Conservation (phyloP, 306 rosid genomes). For the Potentilla sterilis region DNA sequence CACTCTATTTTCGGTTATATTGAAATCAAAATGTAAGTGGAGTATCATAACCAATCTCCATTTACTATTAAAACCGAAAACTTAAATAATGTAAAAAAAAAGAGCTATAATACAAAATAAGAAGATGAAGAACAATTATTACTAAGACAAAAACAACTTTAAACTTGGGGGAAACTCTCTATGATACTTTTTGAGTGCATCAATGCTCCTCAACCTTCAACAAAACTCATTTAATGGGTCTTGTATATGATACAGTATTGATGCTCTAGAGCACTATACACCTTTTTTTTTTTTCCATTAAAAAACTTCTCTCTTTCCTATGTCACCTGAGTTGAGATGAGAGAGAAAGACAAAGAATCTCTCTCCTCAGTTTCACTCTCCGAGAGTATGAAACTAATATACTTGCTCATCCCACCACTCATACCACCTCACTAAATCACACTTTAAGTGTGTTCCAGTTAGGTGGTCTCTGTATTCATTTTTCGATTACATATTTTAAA, state of each 20-base stretch:
- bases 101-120: neutral
- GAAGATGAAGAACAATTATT: neutral
- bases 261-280: neutral
- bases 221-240: neutral
- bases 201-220: neutral
- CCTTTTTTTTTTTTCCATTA: neutral
- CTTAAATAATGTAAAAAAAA: neutral
- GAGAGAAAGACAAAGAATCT: neutral
- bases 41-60: neutral
- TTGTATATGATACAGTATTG: too few species aligned
- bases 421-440: neutral
- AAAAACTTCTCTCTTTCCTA: neutral
- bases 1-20: neutral
- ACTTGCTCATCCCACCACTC: constrained; percentile 10
- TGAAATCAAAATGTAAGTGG: neutral
- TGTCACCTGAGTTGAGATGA: neutral
- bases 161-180: neutral
- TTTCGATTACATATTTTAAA: neutral
- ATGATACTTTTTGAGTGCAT: neutral
- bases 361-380: neutral
- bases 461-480: neutral
- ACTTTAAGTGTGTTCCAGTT: neutral
- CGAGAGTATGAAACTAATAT: constrained; percentile 10
- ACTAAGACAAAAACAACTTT: neutral
- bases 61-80: neutral